Conservation (phyloP, 2,329 filamentous ascomycete species). For the Aspergillus calidoustus region DNA sequence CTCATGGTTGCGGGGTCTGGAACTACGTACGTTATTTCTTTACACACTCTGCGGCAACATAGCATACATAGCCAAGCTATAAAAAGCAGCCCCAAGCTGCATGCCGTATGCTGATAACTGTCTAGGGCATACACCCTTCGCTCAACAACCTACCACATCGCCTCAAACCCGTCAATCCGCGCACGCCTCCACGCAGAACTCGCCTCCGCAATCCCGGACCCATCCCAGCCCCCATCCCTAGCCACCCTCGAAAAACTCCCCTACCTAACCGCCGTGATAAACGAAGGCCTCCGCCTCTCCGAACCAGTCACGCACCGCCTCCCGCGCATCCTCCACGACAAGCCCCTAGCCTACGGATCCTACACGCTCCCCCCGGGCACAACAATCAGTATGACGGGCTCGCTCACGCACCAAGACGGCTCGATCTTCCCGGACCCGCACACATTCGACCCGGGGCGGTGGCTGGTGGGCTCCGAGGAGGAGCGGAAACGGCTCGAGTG, state of each 20-base stretch:
- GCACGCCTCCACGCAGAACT: slow-evolving; percentile 8
- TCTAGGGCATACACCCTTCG: slow-evolving; percentile 9
- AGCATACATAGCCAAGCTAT: too few relatives aligned
- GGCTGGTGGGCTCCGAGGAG: neutral
- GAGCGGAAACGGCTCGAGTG: neutral
- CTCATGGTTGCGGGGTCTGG: slow-evolving; percentile 16
- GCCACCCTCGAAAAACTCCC: slow-evolving; percentile 6
- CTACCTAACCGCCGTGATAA: slow-evolving; percentile 10
- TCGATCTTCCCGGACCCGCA: neutral
- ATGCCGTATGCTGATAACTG: neutral
- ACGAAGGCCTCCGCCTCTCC: slow-evolving; percentile 16
- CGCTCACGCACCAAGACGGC: neutral
- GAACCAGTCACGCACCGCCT: slow-evolving; percentile 3
- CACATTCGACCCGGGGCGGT: slow-evolving; percentile 9
- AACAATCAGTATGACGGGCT: slow-evolving; percentile 4
- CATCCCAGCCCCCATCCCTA: neutral
- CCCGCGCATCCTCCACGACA: slow-evolving; percentile 2
- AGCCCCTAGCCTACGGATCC: neutral
- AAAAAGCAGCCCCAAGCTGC: too few relatives aligned
- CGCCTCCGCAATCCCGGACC: slow-evolving; percentile 2
- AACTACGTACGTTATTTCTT: slow-evolving; percentile 4
- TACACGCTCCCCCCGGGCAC: slow-evolving; percentile 2
- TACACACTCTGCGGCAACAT: too few relatives aligned
- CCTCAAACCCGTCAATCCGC: neutral
- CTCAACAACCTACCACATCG: slow-evolving; percentile 12